These are phyloP conservation scores for Carex arenaria DNA, from an alignment of 202 grass and related monocot species.

Conservation along the genomic window DNA sequence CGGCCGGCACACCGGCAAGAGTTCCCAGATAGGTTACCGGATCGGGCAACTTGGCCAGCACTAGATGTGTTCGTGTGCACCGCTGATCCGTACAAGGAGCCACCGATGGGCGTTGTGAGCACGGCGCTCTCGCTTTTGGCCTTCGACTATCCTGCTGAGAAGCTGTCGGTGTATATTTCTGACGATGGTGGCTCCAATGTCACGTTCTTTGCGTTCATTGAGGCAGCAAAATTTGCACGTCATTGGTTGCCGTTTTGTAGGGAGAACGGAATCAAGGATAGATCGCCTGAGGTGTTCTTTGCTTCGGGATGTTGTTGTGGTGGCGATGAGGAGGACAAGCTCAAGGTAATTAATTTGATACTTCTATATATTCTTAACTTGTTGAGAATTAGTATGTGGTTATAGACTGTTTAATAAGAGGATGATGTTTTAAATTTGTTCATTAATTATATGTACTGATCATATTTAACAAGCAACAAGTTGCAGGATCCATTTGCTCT, in stretches of 20 bases:
- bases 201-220: conserved; percentile 47
- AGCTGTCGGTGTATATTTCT: conserved; percentile 61
- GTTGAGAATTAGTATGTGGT: neutral
- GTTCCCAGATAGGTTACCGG: neutral
- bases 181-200: conserved; percentile 63
- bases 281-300: conserved; percentile 69
- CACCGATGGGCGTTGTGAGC: conserved; percentile 46
- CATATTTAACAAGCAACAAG: too few relatives aligned
- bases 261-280: conserved; percentile 19
- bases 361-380: neutral
- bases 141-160: conserved; percentile 52
- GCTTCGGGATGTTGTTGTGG: neutral
- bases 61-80: conserved; percentile 81
- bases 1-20: neutral
- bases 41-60: neutral
- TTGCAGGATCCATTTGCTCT: too few relatives aligned
- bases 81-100: conserved; percentile 63
- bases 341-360: neutral
- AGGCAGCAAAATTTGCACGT: conserved; percentile 43
- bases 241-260: conserved; percentile 71
- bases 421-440: neutral
- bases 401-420: neutral
- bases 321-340: neutral
- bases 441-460: neutral
- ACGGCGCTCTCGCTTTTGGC: conserved; percentile 67